Evolutionary conservation across 495 filamentous ascomycete species (phyloP), one percentile per base, ranked within the genome.

Genomic region (Xylaria palmicola): DNA sequence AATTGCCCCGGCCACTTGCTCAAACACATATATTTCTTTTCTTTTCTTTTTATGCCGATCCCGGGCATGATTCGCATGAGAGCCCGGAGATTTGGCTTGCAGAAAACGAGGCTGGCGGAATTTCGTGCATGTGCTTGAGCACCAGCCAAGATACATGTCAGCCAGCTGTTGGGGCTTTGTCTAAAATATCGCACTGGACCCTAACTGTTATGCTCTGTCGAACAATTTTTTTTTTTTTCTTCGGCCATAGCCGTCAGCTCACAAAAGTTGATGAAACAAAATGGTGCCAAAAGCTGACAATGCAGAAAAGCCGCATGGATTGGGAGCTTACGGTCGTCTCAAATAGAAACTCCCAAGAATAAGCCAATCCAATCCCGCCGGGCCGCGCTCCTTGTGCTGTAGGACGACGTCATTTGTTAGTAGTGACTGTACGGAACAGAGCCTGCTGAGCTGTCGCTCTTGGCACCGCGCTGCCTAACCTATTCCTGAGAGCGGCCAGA

Each of bases 301-400:
- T 59, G 56, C 45, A 48, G 44, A 29, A 39, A 50, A 59, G 32
- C 29, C n/a, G 56, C 56, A 59, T 59, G 56, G 51, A 59, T 59
- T 41, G 45, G 15, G 34, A 39, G 10, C 17, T 36, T 50, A 44
- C 30, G 9, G 56, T 51, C 51, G 56, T 59, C 56, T 59, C 56
- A 27, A 59, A 59, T 59, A 59, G 56, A 59, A 59, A 59, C 36
- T 12, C n/a, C n/a, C 34, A 20, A 50, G 8, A 3, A 34, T 1
- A 0, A 22, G 24, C 30, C 8, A 9, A 22, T 12, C 45, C 43
- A 41, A 59, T 59, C 51, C n/a, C n/a, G n/a, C n/a, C n/a, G n/a
- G 56, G 56, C 19, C 17, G 26, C 24, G n/a, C 49, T 50, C n/a
- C 29, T 34, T 7, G n/a, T 34, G 8, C 7, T 56, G 13, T 24